Evolutionary conservation across 305 asterid species (phyloP).

Genomic region (Ajuga reptans): DNA sequence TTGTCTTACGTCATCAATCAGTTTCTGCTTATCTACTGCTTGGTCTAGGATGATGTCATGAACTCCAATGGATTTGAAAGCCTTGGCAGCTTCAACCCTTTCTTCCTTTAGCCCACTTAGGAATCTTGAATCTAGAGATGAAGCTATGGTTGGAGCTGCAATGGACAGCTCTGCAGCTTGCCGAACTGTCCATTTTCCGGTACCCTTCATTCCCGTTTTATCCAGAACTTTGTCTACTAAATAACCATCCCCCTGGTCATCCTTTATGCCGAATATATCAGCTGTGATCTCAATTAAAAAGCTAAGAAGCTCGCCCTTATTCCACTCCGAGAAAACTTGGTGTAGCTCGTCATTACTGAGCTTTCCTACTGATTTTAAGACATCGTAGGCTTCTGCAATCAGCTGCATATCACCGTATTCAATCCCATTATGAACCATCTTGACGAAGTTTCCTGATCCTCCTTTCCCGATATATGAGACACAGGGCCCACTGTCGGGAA

Average conservation of each 20-base stretch:
- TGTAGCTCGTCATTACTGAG: conserved; percentile 55
- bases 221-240: conserved; percentile 66
- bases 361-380: conserved; percentile 53
- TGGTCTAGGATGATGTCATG: conserved; percentile 32
- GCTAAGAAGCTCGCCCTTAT: conserved; percentile 63
- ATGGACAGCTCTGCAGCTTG: conserved; percentile 71
- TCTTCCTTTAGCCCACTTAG: conserved; percentile 67
- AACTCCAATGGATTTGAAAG: conserved; percentile 44
- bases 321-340: conserved; percentile 57
- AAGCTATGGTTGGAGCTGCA: conserved; percentile 68
- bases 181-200: conserved; percentile 77
- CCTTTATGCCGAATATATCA: conserved; percentile 60
- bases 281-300: conserved; percentile 62
- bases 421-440: conserved; percentile 69
- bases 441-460: conserved; percentile 64
- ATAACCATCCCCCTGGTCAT: conserved; percentile 48
- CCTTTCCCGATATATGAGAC: conserved; percentile 58
- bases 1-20: conserved; percentile 58
- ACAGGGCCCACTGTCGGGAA: conserved; percentile 65
- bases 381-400: conserved; percentile 67
- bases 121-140: conserved; percentile 66
- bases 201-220: conserved; percentile 74
- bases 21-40: conserved; percentile 38
- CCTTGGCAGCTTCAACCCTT: conserved; percentile 54
- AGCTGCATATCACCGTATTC: conserved; percentile 78